These are phyloP conservation scores for Hypericum androsaemum DNA, from an alignment of 345 rosid genomes.

Conservation along the genomic window DNA sequence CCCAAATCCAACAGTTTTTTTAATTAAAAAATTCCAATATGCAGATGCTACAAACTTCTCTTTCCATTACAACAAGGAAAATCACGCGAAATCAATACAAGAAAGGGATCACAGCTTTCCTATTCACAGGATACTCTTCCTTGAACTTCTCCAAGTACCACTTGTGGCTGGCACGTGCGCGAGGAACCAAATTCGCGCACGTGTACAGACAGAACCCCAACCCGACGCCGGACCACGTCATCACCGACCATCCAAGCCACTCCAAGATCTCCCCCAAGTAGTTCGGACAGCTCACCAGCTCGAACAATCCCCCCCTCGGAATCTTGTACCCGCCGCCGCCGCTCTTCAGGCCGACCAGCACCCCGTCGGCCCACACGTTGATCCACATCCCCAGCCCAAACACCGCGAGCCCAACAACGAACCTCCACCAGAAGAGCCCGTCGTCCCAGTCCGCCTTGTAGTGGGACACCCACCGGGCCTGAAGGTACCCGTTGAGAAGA, in stretches of 20 bases:
- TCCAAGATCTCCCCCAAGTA: constrained; percentile 75
- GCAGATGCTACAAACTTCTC: no score
- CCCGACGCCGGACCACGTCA: constrained; percentile 86
- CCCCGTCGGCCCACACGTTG: constrained; percentile 60
- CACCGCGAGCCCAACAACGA: constrained; percentile 34
- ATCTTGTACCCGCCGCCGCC: constrained; percentile 60
- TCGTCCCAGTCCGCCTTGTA: constrained; percentile 49
- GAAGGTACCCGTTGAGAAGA: constrained; percentile 58
- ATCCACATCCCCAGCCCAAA: constrained; percentile 57
- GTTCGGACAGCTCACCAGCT: constrained; percentile 78
- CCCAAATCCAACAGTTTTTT: no score
- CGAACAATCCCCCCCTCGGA: constrained; percentile 77
- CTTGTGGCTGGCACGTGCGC: constrained; percentile 52
- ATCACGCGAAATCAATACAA: constrained; percentile 22
- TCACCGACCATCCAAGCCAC: constrained; percentile 85
- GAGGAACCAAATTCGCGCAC: constrained; percentile 67
- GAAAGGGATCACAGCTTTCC: constrained; percentile 77
- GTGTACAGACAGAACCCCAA: constrained; percentile 66
- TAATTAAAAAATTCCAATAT: no score
- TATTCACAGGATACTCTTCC: constrained; percentile 54
- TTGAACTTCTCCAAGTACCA: constrained; percentile 75
- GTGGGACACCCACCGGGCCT: constrained; percentile 77
- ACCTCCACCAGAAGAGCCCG: constrained; percentile 48
- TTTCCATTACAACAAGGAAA: no score
- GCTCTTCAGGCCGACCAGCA: constrained; percentile 50